These are phyloP conservation scores for Tylopilus plumbeoviolaceoides DNA, from an alignment of 768 basidiomycete genomes.

Conservation along the genomic window DNA sequence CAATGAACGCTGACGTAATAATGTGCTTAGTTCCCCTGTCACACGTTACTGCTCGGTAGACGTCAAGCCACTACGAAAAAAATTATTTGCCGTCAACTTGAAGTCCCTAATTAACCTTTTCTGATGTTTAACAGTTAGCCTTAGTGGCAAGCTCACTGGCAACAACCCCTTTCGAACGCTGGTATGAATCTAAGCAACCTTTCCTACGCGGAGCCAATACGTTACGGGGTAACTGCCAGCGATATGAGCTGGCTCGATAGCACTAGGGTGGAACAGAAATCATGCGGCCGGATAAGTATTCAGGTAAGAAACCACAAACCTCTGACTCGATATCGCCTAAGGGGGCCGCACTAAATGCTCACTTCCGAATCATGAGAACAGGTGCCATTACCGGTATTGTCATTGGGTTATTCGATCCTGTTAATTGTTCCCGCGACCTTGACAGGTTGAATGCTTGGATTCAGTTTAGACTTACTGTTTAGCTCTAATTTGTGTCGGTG, in stretches of 20 bases:
- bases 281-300: background rate
- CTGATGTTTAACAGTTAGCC: background rate
- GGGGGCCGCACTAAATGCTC: background rate
- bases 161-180: too few relatives aligned
- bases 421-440: conserved; percentile 4
- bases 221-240: background rate
- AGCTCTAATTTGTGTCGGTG: conserved; percentile 3
- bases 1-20: conserved; percentile 22
- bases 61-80: background rate
- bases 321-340: conserved; percentile 1
- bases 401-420: background rate
- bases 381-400: background rate
- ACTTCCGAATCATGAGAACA: conserved; percentile 11
- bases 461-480: background rate
- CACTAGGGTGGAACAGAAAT: background rate
- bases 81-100: background rate
- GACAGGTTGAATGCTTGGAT: background rate
- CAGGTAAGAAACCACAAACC: background rate
- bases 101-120: background rate
- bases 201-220: background rate
- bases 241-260: background rate
- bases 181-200: background rate
- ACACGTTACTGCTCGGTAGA: background rate
- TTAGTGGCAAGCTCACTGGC: background rate
- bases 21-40: background rate